Evolutionary conservation across 1,139 yeast genomes (phyloP).

Genomic region (Yamadazyma atlantica): DNA sequence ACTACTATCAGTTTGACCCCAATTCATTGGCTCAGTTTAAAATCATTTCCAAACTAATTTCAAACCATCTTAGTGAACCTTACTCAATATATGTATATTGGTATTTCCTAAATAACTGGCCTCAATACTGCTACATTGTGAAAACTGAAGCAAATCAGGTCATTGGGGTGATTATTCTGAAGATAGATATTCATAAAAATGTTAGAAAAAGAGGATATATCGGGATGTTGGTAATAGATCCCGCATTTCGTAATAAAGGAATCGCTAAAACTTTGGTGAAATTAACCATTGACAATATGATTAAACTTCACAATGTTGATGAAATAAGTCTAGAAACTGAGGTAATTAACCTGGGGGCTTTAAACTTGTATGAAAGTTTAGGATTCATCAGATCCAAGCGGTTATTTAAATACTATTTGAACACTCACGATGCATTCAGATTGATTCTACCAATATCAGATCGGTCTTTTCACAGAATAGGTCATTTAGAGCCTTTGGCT

Average conservation of each 20-base stretch:
- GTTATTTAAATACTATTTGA: slow-evolving; percentile 80
- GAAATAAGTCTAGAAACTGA: slow-evolving; percentile 93
- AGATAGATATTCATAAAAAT: slow-evolving; percentile 75
- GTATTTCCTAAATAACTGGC: slow-evolving; percentile 49
- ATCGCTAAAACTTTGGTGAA: slow-evolving; percentile 74
- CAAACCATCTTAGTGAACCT: slow-evolving; percentile 44
- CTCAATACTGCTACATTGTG: slow-evolving; percentile 45
- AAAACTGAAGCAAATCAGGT: slow-evolving; percentile 20
- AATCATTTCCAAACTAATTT: slow-evolving; percentile 32
- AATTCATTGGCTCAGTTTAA: slow-evolving; percentile 27
- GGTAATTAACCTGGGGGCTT: slow-evolving; percentile 75
- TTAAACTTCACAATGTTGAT: slow-evolving; percentile 57
- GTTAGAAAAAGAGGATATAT: slow-evolving; percentile 82
- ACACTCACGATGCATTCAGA: slow-evolving; percentile 90
- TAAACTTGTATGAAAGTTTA: slow-evolving; percentile 75
- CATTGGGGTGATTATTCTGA: slow-evolving; percentile 86
- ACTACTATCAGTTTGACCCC: slow-evolving; percentile 24
- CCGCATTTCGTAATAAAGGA: slow-evolving; percentile 69
- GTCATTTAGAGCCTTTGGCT: slow-evolving; percentile 10
- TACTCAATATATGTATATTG: slow-evolving; percentile 50
- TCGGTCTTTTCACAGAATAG: slow-evolving; percentile 29
- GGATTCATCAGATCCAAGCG: slow-evolving; percentile 85
- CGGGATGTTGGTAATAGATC: slow-evolving; percentile 91
- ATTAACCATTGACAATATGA: slow-evolving; percentile 66
- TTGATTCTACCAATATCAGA: slow-evolving; percentile 50